Percentiles rank a stretch among this genome's conserved stretches.
Conservation (phyloP, 768 basidiomycete genomes). For the Auricularia cornea region DNA sequence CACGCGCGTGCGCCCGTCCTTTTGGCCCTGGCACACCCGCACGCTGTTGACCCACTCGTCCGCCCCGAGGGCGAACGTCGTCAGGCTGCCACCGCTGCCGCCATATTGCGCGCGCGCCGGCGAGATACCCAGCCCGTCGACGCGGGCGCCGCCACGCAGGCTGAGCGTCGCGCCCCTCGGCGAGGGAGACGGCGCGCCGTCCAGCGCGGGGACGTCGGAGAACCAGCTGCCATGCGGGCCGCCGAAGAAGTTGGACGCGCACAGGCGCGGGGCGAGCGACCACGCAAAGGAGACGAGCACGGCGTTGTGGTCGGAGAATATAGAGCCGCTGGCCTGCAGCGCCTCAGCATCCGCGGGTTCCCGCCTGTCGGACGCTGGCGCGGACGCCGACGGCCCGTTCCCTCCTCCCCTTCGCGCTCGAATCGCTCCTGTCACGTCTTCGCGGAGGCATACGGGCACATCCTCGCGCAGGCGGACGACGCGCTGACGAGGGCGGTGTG, state of each 20-base stretch:
- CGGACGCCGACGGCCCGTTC: too few relatives aligned
- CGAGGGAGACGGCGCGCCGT: neutral
- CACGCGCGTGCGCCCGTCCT: slow-evolving; percentile 22
- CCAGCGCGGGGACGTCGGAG: slow-evolving; percentile 23
- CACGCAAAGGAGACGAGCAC: slow-evolving; percentile 22
- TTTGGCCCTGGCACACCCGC: slow-evolving; percentile 20
- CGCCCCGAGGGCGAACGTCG: slow-evolving; percentile 20
- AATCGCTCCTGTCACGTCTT: too few relatives aligned
- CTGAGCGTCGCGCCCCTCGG: slow-evolving; percentile 23
- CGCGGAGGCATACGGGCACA: too few relatives aligned
- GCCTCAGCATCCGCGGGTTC: too few relatives aligned
- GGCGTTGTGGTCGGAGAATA: slow-evolving; percentile 32
- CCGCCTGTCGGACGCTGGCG: too few relatives aligned
- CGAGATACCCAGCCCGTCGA: slow-evolving; percentile 26
- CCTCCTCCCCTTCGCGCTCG: too few relatives aligned
- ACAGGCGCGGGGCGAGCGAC: slow-evolving; percentile 23
- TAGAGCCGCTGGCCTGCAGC: slow-evolving; percentile 20
- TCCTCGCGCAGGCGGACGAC: too few relatives aligned
- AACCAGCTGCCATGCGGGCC: slow-evolving; percentile 27
- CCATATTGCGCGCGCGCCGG: slow-evolving; percentile 21
- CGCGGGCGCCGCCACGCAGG: slow-evolving; percentile 23
- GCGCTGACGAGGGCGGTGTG: slow-evolving; percentile 27
- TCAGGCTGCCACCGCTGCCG: slow-evolving; percentile 26
- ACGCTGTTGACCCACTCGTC: slow-evolving; percentile 18
- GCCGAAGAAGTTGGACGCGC: slow-evolving; percentile 26